Evolutionary conservation across 2,329 filamentous ascomycete species (phyloP).

Genomic region (Rhynchosporium secalis): DNA sequence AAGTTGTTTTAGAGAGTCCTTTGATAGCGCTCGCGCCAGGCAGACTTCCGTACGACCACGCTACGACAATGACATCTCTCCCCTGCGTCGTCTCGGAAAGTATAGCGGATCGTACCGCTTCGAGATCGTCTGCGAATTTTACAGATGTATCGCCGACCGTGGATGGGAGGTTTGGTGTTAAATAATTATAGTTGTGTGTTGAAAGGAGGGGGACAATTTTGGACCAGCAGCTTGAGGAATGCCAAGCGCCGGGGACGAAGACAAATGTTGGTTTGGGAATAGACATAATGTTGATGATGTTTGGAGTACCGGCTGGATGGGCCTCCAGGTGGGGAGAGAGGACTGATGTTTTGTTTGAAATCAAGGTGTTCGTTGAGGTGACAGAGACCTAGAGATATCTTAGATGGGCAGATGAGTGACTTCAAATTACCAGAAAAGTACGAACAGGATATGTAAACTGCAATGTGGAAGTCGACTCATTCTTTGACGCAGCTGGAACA

Average conservation of each 20-base stretch:
- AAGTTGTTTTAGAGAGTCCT: slow-evolving; percentile 39
- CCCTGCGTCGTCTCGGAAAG: slow-evolving; percentile 39
- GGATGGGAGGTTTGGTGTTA: slow-evolving; percentile 42
- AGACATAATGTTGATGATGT: background rate
- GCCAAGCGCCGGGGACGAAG: slow-evolving; percentile 52
- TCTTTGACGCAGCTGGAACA: background rate
- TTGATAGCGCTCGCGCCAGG: slow-evolving; percentile 44
- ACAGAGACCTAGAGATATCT: no score
- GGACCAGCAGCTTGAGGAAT: slow-evolving; percentile 43
- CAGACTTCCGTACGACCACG: slow-evolving; percentile 48
- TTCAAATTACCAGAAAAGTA: background rate
- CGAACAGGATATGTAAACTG: background rate
- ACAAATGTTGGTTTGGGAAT: slow-evolving; percentile 42
- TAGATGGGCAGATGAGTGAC: no score
- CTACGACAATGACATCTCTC: slow-evolving; percentile 45
- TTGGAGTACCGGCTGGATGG: no score
- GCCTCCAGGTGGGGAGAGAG: background rate
- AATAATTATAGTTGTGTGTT: slow-evolving; percentile 37
- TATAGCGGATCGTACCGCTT: slow-evolving; percentile 41
- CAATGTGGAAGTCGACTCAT: no score
- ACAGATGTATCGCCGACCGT: slow-evolving; percentile 35
- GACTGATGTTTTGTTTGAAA: background rate
- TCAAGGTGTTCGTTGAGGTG: no score
- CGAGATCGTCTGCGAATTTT: slow-evolving; percentile 43
- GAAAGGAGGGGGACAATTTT: slow-evolving; percentile 40